phyloP scores from a whole-genome alignment of 1,139 yeast genomes.

The Yamadazyma buinensis region DNA sequence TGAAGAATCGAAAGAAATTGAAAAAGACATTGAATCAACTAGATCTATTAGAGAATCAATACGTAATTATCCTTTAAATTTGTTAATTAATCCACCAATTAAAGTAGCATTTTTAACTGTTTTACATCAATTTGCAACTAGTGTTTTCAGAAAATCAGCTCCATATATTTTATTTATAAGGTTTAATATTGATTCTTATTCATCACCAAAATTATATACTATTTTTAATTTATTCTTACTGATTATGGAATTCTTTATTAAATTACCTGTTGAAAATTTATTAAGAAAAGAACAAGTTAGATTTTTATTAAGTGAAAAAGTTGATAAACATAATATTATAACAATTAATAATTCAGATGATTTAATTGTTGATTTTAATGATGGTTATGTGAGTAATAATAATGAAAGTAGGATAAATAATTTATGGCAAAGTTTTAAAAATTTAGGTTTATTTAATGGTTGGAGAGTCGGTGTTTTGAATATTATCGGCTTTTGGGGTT shows the following conservation, averaged over 20 bases:
- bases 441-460: constrained; percentile 67
- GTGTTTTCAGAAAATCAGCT: constrained; percentile 63
- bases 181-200: constrained; percentile 66
- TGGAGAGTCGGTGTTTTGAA: constrained; percentile 87
- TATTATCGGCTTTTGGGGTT: constrained; percentile 81
- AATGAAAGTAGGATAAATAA: constrained; percentile 9
- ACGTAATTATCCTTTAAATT: constrained; percentile 33
- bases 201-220: constrained; percentile 58
- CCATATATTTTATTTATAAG: constrained; percentile 67
- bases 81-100: constrained; percentile 55
- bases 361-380: constrained; percentile 46
- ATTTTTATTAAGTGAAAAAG: constrained; percentile 40
- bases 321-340: constrained; percentile 33
- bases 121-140: constrained; percentile 59
- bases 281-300: constrained; percentile 79
- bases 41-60: constrained; percentile 39
- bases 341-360: constrained; percentile 41
- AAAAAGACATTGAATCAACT: constrained; percentile 12
- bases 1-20: background rate
- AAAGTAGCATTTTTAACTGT: constrained; percentile 50
- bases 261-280: constrained; percentile 84
- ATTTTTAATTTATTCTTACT: constrained; percentile 53
- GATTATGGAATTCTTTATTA: constrained; percentile 64
- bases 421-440: constrained; percentile 19
- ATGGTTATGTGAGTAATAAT: constrained; percentile 19